Evolutionary conservation across 2,329 filamentous ascomycete genomes (phyloP), one percentile per base, ranked within the genome.

Genomic region (Fusarium sp.): DNA sequence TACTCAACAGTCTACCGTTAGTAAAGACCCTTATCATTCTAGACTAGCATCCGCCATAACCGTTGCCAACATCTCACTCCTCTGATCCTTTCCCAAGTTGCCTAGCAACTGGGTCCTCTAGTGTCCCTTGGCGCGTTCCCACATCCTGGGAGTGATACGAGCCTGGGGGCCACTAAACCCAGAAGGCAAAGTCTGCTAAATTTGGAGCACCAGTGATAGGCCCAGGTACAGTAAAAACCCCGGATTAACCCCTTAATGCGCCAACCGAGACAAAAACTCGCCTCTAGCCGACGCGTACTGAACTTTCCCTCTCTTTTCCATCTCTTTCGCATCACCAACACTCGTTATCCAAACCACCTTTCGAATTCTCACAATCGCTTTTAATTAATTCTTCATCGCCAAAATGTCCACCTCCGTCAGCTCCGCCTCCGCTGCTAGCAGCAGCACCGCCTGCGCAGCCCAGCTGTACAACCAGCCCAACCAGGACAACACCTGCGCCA

Each of bases 401-500:
- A 67, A 43, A 24, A 75, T 75, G 73, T 75, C 73, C 20, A 58
- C 73, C 64, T 72, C 68, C 30, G 45, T 64, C 50, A 66, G 59
- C 59, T 45, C 68, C 53, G 53, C 56, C 53, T 30, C 63, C 10
- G 40, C 70, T 25, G 49, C 49, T 45, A 45, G 56, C 51, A 66
- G 60, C 34, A 52, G 56, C 51, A 67, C 64, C n/a, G 63, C 62
- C 44, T 70, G 71, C 49, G 60, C 67, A 54, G 60, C 70, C 40
- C 63, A 62, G 57, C 72, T 82, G 65, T 86, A 80, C 76, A 71
- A 83, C 61, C 81, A 83, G 42, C 85, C 85, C 18, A 77, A 78
- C 40, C 72, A 75, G 24, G 84, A 87, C 63, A 76, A 79, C 18
- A 81, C 80, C 43, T 87, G 85, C 74, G 85, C 79, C 5, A 77